Conservation (phyloP, 805 yeast species). For the Brettanomyces sp. region DNA sequence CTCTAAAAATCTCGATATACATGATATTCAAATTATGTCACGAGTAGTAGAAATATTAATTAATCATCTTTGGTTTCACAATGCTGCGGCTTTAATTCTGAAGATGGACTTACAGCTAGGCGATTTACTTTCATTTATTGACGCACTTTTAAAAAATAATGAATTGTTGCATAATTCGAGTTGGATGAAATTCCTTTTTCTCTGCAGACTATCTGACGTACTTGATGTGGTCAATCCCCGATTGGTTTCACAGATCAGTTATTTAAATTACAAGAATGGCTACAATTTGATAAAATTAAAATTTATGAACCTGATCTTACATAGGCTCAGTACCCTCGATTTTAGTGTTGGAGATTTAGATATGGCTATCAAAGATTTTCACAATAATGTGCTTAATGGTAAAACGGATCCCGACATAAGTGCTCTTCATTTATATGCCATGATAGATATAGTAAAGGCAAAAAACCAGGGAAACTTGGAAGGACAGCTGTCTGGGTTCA, state of each 20-base stretch:
- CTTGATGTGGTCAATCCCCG: conserved; percentile 4
- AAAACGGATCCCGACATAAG: not conserved
- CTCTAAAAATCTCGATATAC: no score
- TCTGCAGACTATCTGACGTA: conserved; percentile 4
- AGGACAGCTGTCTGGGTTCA: not conserved
- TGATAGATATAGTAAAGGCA: not conserved
- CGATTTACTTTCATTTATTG: conserved; percentile 3
- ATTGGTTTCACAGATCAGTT: conserved; percentile 8
- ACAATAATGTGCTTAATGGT: not conserved
- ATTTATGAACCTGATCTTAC: not conserved
- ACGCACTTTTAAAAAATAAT: conserved; percentile 3
- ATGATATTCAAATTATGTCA: no score
- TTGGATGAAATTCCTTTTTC: conserved; percentile 5
- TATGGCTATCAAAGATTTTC: not conserved
- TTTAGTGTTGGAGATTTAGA: not conserved
- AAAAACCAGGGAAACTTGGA: not conserved
- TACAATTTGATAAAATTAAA: conserved; percentile 2
- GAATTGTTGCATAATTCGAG: conserved; percentile 5
- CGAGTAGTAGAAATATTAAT: not conserved
- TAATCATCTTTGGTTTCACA: conserved; percentile 7
- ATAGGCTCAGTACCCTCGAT: not conserved
- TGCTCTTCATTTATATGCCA: not conserved
- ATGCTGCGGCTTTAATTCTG: conserved; percentile 8
- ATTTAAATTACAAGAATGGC: not conserved
- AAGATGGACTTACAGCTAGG: conserved; percentile 3